These are phyloP conservation scores for Aspergillus carlsbadensis DNA, from an alignment of 495 filamentous ascomycete species.

Conservation along the genomic window DNA sequence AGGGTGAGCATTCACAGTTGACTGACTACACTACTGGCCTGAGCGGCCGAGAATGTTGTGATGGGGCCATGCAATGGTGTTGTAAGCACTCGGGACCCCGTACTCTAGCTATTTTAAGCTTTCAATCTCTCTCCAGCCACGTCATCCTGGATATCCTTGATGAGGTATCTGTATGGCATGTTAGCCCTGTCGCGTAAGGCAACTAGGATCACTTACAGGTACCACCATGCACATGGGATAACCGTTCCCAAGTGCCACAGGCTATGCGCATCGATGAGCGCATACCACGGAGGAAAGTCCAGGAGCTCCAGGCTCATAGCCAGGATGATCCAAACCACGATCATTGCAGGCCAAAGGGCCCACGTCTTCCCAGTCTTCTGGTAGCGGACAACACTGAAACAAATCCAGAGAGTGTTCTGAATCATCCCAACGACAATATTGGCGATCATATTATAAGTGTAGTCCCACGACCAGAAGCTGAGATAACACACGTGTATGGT, in stretches of 20 bases:
- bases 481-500: constrained; percentile 79
- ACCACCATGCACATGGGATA: constrained; percentile 86
- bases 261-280: constrained; percentile 88
- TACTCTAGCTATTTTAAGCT: constrained; percentile 29
- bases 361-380: constrained; percentile 63
- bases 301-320: constrained; percentile 95
- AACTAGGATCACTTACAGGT: constrained; percentile 67
- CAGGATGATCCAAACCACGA: constrained; percentile 86
- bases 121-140: constrained; percentile 55
- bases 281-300: constrained; percentile 85
- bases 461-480: constrained; percentile 84
- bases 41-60: neutral
- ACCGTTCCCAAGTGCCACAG: constrained; percentile 96
- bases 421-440: constrained; percentile 82
- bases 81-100: neutral
- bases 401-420: constrained; percentile 82
- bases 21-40: constrained; percentile 2
- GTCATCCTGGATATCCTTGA: constrained; percentile 77
- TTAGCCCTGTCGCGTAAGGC: constrained; percentile 4
- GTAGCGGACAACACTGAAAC: constrained; percentile 77
- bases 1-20: constrained; percentile 12
- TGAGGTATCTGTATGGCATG: constrained; percentile 59
- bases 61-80: neutral
- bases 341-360: constrained; percentile 89
- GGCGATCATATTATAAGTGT: constrained; percentile 95